Base-by-base conservation (phyloP, 306 rosid species). In the Ormosia emarginata region DNA sequence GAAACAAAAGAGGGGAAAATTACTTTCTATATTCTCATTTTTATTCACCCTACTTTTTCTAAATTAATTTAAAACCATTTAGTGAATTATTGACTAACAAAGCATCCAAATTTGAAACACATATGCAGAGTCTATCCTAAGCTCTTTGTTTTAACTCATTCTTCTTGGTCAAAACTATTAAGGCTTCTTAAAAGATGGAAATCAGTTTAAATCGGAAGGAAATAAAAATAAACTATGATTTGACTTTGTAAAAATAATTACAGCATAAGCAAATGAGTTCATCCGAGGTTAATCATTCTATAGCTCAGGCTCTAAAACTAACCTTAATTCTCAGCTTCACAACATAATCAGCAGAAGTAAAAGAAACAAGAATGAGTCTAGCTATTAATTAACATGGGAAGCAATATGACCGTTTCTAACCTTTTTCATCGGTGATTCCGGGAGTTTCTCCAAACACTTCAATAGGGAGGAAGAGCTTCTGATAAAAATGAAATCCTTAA, bases 371-470 rank as follows among this genome's bases (percentile, higher is more conserved):
- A 17, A n/a, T 53, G 62, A 24, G 24, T 24, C 24, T 1, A 41
- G 47, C 47, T 41, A 41, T 41, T 41, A n/a, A n/a, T n/a, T n/a
- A 41, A 10, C 47, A 41, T 24, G 24, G 24, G 24, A 24, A 24
- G 24, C 24, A 24, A 24, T 24, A 24, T 24, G 24, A 24, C 24
- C 24, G 24, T 24, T 24, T 24, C 24, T 44, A 44, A 44, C 49
- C 49, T 44, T 44, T 2, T 6, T 72, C 49, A 66, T 57, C 84
- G 41, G 80, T 82, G 87, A 24, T 77, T 67, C 87, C 87, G 6
- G 64, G 86, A 73, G 90, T 90, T 86, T 80, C 90, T 77, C 84
- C 86, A 87, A 88, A 87, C 86, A 86, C 89, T 90, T 88, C 87
- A 90, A 63, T 75, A 12, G 29, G 39, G 12, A 58, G 67, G 75